Conservation (phyloP, 805 yeast species). For the Monosporozyma aquatica region DNA sequence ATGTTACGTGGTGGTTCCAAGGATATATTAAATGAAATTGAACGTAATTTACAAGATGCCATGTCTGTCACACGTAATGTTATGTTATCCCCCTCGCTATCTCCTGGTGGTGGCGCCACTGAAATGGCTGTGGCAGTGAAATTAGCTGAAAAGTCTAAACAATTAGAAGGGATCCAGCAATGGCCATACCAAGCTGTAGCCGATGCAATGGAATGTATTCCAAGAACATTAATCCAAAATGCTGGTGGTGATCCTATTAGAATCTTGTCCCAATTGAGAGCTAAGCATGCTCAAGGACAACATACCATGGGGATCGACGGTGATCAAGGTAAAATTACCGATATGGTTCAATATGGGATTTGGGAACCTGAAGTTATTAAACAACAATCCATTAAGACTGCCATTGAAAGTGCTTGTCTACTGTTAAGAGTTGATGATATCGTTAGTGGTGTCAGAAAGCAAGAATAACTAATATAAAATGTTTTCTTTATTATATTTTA, state of each 20-base stretch:
- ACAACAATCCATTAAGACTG: slow-evolving; percentile 95
- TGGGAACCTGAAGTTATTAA: slow-evolving; percentile 99
- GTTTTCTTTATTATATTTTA: too few relatives aligned
- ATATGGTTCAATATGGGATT: slow-evolving; percentile 90
- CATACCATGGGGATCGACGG: slow-evolving; percentile 90
- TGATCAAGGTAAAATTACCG: slow-evolving; percentile 85
- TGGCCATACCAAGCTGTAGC: slow-evolving; percentile 99
- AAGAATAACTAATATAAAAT: slow-evolving; percentile 16
- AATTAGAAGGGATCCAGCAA: slow-evolving; percentile 89
- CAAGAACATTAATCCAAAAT: slow-evolving; percentile 93
- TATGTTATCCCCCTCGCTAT: slow-evolving; percentile 82
- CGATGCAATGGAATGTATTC: slow-evolving; percentile 96
- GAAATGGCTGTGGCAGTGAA: slow-evolving; percentile 95
- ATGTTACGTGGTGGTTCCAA: slow-evolving; percentile 93
- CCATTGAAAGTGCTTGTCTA: slow-evolving; percentile 92
- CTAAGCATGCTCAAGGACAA: slow-evolving; percentile 89
- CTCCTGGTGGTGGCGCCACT: slow-evolving; percentile 99
- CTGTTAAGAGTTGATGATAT: slow-evolving; percentile 94
- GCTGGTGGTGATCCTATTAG: slow-evolving; percentile 96
- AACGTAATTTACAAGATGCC: slow-evolving; percentile 95
- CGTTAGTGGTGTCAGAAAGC: slow-evolving; percentile 84
- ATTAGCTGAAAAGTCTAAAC: slow-evolving; percentile 82
- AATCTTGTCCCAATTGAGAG: slow-evolving; percentile 81
- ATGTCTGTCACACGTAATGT: slow-evolving; percentile 97
- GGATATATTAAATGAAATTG: slow-evolving; percentile 92